phyloP scores from a whole-genome alignment of 2,329 filamentous ascomycete species.

The Aspergillus fischeri region DNA sequence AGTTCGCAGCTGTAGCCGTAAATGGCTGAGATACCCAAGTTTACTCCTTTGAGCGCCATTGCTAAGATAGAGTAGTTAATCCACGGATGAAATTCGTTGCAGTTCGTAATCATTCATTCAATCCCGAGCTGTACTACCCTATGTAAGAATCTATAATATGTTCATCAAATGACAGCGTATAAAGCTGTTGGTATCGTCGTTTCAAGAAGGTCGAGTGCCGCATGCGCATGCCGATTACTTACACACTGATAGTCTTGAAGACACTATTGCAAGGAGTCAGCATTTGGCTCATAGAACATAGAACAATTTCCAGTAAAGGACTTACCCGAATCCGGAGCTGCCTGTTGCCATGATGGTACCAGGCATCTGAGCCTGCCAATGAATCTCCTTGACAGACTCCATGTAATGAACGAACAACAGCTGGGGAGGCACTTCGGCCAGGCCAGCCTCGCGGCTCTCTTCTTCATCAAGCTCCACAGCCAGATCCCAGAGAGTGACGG shows the following conservation, averaged over 20 bases:
- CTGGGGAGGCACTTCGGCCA: constrained; percentile 88
- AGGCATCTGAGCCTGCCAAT: constrained; percentile 97
- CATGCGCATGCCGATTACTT: constrained; percentile 15
- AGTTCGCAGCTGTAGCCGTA: too few relatives aligned
- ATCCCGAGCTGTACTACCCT: not conserved
- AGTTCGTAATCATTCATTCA: not conserved
- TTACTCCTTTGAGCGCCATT: not conserved
- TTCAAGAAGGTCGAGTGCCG: not conserved
- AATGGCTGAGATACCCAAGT: not conserved
- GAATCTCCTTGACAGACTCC: constrained; percentile 88
- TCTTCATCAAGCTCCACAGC: constrained; percentile 96
- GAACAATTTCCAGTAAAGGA: constrained; percentile 8
- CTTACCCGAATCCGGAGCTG: constrained; percentile 70
- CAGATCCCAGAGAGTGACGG: constrained; percentile 92
- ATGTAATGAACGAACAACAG: constrained; percentile 96
- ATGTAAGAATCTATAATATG: not conserved
- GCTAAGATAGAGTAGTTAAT: not conserved
- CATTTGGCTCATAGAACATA: constrained; percentile 15
- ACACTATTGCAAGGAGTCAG: constrained; percentile 48
- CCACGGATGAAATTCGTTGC: not conserved
- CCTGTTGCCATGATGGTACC: constrained; percentile 87
- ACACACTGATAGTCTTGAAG: constrained; percentile 80
- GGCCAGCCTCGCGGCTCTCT: constrained; percentile 83
- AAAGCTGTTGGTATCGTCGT: not conserved
- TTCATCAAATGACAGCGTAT: not conserved